phyloP scores from a whole-genome alignment of 257 asterid genomes.

The Fraxinus quadrangulata region DNA sequence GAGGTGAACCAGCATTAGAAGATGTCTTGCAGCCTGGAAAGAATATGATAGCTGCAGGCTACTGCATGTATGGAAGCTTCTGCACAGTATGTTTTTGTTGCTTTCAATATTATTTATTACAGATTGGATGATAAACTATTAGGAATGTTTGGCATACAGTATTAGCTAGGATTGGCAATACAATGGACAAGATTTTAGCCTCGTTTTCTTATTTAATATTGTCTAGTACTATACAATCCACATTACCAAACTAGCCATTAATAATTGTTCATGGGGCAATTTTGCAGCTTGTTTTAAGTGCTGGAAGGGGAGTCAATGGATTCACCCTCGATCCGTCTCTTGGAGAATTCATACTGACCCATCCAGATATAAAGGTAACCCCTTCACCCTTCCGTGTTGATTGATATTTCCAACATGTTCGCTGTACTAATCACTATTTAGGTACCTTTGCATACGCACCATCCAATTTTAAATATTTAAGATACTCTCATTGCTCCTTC shows the following conservation, averaged over 20 bases:
- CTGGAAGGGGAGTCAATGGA: constrained; percentile 91
- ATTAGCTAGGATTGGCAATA: neutral
- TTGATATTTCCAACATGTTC: neutral
- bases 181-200: neutral
- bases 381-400: constrained; percentile 9
- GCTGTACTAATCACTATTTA: neutral
- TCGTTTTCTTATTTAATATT: neutral
- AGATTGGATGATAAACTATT: constrained; percentile 12
- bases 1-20: constrained; percentile 62
- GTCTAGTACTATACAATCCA: neutral
- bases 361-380: constrained; percentile 84
- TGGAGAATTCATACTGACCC: constrained; percentile 95
- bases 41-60: constrained; percentile 93
- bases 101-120: neutral
- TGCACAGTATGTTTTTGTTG: constrained; percentile 63
- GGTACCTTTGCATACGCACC: neutral
- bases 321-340: constrained; percentile 98
- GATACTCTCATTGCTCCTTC: neutral
- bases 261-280: constrained; percentile 5
- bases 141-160: neutral
- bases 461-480: neutral
- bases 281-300: constrained; percentile 74
- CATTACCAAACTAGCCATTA: neutral
- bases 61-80: constrained; percentile 98
- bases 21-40: constrained; percentile 95